Conservation (phyloP, 441 rosid species). For the Syzygium malaccense region DNA sequence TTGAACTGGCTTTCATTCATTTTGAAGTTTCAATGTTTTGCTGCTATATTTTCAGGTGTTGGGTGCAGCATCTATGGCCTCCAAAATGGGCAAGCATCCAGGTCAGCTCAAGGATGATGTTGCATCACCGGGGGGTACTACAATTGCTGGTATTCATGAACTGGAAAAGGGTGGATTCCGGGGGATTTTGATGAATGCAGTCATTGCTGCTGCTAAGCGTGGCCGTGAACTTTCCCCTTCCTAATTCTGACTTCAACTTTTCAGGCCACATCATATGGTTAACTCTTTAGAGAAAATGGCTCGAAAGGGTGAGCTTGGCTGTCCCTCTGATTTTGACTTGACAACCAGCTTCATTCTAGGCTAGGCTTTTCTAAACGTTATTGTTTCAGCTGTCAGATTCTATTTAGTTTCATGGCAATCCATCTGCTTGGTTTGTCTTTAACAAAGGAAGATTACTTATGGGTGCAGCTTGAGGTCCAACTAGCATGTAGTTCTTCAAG, state of each 20-base stretch:
- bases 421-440: background rate
- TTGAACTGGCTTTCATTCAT: background rate
- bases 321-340: background rate
- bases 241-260: slow-evolving; percentile 1
- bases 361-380: background rate
- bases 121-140: slow-evolving; percentile 88
- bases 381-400: background rate
- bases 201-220: slow-evolving; percentile 78
- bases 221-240: slow-evolving; percentile 57
- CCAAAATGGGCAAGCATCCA: slow-evolving; percentile 78
- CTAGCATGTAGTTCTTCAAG: background rate
- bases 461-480: background rate
- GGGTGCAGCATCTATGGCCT: slow-evolving; percentile 86
- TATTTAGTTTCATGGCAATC: background rate
- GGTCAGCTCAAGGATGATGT: slow-evolving; percentile 92
- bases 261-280: background rate
- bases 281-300: background rate
- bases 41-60: slow-evolving; percentile 44
- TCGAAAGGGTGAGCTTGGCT: background rate
- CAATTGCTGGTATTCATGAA: slow-evolving; percentile 82
- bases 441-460: background rate
- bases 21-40: background rate
- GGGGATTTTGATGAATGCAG: slow-evolving; percentile 85
- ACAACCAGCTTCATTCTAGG: background rate
- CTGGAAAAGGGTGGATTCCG: slow-evolving; percentile 86